Evolutionary conservation across 2,329 filamentous ascomycete genomes (phyloP).

Genomic region (Aspergillus quadrilineatus): DNA sequence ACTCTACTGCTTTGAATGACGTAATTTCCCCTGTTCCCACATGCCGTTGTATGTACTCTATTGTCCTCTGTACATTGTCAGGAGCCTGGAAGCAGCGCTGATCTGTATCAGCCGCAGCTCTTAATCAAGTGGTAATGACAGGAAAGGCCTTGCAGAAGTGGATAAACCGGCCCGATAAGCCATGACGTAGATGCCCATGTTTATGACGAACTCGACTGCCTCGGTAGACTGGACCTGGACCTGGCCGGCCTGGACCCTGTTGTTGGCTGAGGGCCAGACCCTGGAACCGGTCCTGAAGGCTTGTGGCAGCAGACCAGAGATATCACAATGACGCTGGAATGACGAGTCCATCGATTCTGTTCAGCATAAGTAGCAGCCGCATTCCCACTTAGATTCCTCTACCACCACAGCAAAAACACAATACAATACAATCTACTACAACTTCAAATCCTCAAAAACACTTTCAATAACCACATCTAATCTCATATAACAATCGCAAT

Average conservation of each 20-base stretch:
- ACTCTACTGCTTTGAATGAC: not conserved
- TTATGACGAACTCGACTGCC: too few relatives aligned
- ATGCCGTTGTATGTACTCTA: too few relatives aligned
- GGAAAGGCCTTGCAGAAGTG: too few relatives aligned
- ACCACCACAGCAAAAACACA: not conserved
- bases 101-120: not conserved
- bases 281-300: not conserved
- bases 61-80: too few relatives aligned
- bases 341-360: not conserved
- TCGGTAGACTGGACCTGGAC: not conserved
- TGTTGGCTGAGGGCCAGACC: too few relatives aligned
- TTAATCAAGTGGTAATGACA: too few relatives aligned
- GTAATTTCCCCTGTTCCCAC: not conserved
- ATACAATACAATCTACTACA: not conserved
- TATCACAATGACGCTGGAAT: not conserved
- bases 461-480: too few relatives aligned
- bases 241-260: too few relatives aligned
- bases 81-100: too few relatives aligned
- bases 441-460: not conserved
- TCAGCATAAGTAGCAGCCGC: not conserved
- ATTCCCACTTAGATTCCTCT: not conserved
- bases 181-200: not conserved
- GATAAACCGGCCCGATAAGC: too few relatives aligned
- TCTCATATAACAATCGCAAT: not conserved
- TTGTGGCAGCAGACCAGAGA: not conserved